phyloP scores from a whole-genome alignment of 2,329 filamentous ascomycete species.

The Blastomyces emzantsi region DNA sequence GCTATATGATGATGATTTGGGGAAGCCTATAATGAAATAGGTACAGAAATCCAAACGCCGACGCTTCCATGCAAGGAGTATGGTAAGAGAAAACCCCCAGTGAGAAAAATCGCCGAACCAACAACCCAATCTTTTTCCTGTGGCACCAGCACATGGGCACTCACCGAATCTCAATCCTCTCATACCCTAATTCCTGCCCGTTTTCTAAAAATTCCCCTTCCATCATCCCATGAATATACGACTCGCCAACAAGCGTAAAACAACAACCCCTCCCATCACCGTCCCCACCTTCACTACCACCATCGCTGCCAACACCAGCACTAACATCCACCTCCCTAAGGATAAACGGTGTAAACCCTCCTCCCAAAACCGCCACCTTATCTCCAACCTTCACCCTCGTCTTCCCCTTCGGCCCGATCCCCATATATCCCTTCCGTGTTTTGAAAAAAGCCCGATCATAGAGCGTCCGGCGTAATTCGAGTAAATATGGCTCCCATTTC shows the following conservation, averaged over 20 bases:
- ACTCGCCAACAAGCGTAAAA: constrained; percentile 8
- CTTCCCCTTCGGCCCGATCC: constrained; percentile 5
- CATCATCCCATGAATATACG: constrained; percentile 11
- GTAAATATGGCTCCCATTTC: constrained; percentile 3
- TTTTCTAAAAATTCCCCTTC: constrained; percentile 8
- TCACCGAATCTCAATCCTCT: constrained; percentile 9
- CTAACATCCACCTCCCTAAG: background rate
- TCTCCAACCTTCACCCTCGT: constrained; percentile 5
- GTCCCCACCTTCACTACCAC: background rate
- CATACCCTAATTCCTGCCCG: background rate
- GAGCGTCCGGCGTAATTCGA: constrained; percentile 7
- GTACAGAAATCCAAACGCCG: background rate
- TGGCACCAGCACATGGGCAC: background rate
- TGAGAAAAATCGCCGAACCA: background rate
- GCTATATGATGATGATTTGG: background rate
- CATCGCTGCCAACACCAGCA: background rate
- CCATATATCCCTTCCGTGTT: constrained; percentile 7
- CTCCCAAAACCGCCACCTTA: constrained; percentile 1
- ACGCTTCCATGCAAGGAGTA: background rate
- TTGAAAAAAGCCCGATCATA: constrained; percentile 8
- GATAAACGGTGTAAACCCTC: constrained; percentile 10
- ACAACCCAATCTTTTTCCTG: background rate
- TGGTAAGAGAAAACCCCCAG: background rate
- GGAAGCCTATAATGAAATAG: background rate
- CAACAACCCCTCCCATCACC: background rate